phyloP scores from a whole-genome alignment of 2,329 filamentous ascomycete species.

The Daldinia eschscholtzii region DNA sequence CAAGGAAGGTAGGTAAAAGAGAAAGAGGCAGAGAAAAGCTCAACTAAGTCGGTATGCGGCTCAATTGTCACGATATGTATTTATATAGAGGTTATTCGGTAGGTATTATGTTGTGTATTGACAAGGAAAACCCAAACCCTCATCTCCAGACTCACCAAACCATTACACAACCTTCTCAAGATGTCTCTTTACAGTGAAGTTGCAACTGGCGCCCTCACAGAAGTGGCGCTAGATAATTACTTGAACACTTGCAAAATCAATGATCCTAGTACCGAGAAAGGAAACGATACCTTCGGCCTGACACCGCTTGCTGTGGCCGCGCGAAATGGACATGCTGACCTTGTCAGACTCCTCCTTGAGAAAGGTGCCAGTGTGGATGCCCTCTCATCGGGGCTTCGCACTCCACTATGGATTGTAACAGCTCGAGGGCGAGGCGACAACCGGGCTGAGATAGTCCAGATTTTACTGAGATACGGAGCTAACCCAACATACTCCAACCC shows the following conservation, averaged over 20 bases:
- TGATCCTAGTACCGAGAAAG: slow-evolving; percentile 26
- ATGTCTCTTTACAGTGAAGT: slow-evolving; percentile 34
- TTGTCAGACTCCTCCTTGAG: slow-evolving; percentile 32
- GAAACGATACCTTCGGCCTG: slow-evolving; percentile 26
- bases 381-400: slow-evolving; percentile 18
- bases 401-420: slow-evolving; percentile 26
- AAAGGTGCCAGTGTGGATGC: slow-evolving; percentile 33
- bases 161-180: background rate
- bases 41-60: slow-evolving; percentile 17
- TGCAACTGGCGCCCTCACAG: slow-evolving; percentile 20
- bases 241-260: slow-evolving; percentile 25
- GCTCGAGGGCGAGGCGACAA: slow-evolving; percentile 14
- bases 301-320: slow-evolving; percentile 36
- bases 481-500: slow-evolving; percentile 20
- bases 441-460: slow-evolving; percentile 20
- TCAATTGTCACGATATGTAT: slow-evolving; percentile 17
- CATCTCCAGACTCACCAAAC: background rate
- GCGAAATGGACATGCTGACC: slow-evolving; percentile 30
- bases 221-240: slow-evolving; percentile 18
- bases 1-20: background rate
- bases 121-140: slow-evolving; percentile 1
- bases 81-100: slow-evolving; percentile 11
- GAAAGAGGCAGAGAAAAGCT: slow-evolving; percentile 1
- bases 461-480: slow-evolving; percentile 26
- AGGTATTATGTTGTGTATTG: background rate